Conservation (phyloP, 805 yeast species). For the Isabelozyma gotoi region DNA sequence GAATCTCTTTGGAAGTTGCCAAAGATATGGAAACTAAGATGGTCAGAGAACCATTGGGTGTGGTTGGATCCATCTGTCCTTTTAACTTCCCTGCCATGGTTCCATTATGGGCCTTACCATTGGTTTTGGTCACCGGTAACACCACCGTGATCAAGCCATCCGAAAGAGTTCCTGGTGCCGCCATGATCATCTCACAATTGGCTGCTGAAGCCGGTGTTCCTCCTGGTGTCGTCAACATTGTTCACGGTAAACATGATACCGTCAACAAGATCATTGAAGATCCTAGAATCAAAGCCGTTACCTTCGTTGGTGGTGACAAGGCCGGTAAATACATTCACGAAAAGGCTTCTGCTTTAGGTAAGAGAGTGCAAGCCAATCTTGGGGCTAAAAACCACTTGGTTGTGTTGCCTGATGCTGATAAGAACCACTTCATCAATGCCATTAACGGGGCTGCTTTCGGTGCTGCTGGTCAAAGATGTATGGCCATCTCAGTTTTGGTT, state of each 20-base stretch:
- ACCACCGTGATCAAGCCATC: conserved; percentile 61
- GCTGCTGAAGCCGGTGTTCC: conserved; percentile 75
- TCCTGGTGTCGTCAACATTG: conserved; percentile 67
- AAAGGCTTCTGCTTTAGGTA: conserved; percentile 65
- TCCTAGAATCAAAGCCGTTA: conserved; percentile 72
- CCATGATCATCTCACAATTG: conserved; percentile 70
- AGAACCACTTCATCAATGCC: conserved; percentile 60
- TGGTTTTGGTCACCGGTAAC: conserved; percentile 69
- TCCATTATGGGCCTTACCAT: conserved; percentile 66
- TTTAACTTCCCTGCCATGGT: conserved; percentile 88
- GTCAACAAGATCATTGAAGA: conserved; percentile 70
- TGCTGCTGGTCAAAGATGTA: conserved; percentile 83
- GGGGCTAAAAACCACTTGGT: conserved; percentile 81
- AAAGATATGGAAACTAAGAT: conserved; percentile 75
- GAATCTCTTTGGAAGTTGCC: conserved; percentile 64
- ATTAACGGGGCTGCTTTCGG: conserved; percentile 77
- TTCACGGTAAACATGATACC: conserved; percentile 72
- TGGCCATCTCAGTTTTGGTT: conserved; percentile 73
- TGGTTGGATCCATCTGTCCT: conserved; percentile 75
- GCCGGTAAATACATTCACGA: conserved; percentile 75
- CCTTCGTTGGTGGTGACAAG: conserved; percentile 77
- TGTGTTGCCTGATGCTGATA: conserved; percentile 71
- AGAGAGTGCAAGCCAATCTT: conserved; percentile 74
- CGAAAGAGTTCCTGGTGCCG: conserved; percentile 82
- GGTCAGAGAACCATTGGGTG: conserved; percentile 75